Evolutionary conservation across 768 basidiomycete genomes (phyloP).

Genomic region (Kockovaella imperatae): DNA sequence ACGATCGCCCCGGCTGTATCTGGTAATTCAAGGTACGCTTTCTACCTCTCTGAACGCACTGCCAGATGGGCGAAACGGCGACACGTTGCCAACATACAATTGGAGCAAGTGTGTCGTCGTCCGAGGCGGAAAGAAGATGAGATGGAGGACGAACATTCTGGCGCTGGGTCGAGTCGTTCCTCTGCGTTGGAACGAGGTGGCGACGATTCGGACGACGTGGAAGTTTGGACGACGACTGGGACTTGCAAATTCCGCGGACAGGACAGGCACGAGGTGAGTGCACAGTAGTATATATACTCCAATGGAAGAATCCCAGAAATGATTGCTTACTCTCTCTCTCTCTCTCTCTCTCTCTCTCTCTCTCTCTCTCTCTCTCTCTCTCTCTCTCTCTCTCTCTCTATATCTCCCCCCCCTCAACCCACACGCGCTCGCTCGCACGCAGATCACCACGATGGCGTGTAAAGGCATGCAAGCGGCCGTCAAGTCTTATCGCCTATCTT

Average conservation of each 20-base stretch:
- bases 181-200: too few species aligned
- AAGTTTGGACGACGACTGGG: constrained; percentile 10
- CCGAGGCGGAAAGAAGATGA: constrained; percentile 7
- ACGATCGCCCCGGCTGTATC: constrained; percentile 23
- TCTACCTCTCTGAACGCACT: constrained; percentile 15
- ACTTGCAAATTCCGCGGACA: constrained; percentile 10
- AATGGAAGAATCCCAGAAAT: too few species aligned
- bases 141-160: constrained; percentile 8
- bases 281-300: not conserved
- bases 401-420: not conserved
- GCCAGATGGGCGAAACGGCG: constrained; percentile 10
- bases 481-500: constrained; percentile 20
- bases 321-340: too few species aligned
- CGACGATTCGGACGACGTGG: constrained; percentile 8
- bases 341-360: too few species aligned
- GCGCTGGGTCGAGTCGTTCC: not conserved
- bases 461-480: constrained; percentile 17
- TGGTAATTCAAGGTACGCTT: constrained; percentile 13
- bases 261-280: constrained; percentile 12
- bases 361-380: too few species aligned
- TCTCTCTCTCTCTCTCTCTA: too few species aligned
- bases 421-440: not conserved
- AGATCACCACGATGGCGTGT: constrained; percentile 20
- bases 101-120: constrained; percentile 29
- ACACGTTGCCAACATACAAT: constrained; percentile 14